Percentiles rank a stretch among this genome's conserved stretches.
Evolutionary conservation across 129 eudicot genomes (phyloP).

Genomic region (Glebionis coronaria): DNA sequence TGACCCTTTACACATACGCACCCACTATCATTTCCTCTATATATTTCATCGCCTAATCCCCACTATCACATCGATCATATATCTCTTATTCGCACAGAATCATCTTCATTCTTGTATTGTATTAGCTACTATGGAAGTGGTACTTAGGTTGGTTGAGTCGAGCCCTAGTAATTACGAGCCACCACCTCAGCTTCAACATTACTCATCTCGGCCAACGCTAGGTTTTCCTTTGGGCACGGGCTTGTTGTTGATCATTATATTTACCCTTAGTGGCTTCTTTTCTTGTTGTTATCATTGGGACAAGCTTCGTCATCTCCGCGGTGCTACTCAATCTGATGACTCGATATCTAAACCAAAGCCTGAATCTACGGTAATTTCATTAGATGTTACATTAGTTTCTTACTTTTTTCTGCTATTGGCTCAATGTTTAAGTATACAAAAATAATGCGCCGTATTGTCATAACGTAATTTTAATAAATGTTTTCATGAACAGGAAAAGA

Average conservation of each 20-base stretch:
- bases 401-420: too few species aligned
- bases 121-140: constrained; percentile 3
- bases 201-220: constrained; percentile 1
- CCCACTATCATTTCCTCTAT: too few species aligned
- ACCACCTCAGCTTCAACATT: neutral
- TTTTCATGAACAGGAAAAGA: constrained; percentile 32
- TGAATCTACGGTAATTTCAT: constrained; percentile 27
- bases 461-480: neutral
- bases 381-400: too few species aligned
- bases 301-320: constrained; percentile 19
- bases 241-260: constrained; percentile 1
- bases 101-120: too few species aligned
- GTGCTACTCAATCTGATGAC: constrained; percentile 26
- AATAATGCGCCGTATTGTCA: neutral
- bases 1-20: too few species aligned
- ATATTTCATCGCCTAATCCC: too few species aligned
- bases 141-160: neutral
- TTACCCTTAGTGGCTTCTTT: constrained; percentile 8
- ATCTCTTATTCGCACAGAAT: too few species aligned
- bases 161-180: constrained; percentile 3
- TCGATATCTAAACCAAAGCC: constrained; percentile 41
- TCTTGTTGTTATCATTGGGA: constrained; percentile 17
- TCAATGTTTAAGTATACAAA: too few species aligned
- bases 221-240: constrained; percentile 13
- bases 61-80: too few species aligned